Base-by-base conservation (phyloP, 192 early-diverging fungal genomes). In the Phlyctochytrium bullatum region DNA sequence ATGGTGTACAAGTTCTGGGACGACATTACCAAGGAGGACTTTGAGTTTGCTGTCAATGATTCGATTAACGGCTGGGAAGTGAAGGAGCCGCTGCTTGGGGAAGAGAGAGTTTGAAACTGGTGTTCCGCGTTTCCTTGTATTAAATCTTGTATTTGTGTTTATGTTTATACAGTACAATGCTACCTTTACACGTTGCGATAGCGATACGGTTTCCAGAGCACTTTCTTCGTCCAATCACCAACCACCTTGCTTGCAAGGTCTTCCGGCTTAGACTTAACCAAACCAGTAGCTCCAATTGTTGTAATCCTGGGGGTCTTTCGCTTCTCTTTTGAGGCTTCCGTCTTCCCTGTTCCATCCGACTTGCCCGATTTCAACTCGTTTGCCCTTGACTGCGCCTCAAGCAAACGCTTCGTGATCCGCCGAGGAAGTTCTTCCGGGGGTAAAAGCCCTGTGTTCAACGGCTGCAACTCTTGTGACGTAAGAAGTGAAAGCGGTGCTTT, bases 1-100 rank as follows among this genome's bases (percentile, higher is more conserved):
- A 94, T 95, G 92, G 87, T 94, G 2, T 95, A 94, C 86, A 95
- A 95, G 80, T 95, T 92, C 79, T 95, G 93, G 93, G 93, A 95
- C 29, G 27, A 27, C 23, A 52, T 64, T n/a, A 64, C 63, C n/a
- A 40, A 40, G 63, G 63, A 64, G 47, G 63, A 64, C 34, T 51
- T 64, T 1, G 63, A 64, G 63, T 64, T 64, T 28, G 17, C 63
- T 23, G 63, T 64, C 23, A 34, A 23, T 6, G 31, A 23, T 1
- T 17, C 35, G 35, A 84, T 80, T 54, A 89, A 90, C 61, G 86
- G 88, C 0, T 94, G 91, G 91, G 91, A 94, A 73, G 84, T 90
- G 51, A 88, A 87, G 68, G 89, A 93, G 69, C 80, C 80, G 29
- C 53, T 84, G 59, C 50, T 84, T 34, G 67, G 69, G 25, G 82